A percentile compares a stretch with the other conserved stretches of the same genome.
phyloP scores from a whole-genome alignment of 2,329 filamentous ascomycete species.

The Sporothrix luriei region DNA sequence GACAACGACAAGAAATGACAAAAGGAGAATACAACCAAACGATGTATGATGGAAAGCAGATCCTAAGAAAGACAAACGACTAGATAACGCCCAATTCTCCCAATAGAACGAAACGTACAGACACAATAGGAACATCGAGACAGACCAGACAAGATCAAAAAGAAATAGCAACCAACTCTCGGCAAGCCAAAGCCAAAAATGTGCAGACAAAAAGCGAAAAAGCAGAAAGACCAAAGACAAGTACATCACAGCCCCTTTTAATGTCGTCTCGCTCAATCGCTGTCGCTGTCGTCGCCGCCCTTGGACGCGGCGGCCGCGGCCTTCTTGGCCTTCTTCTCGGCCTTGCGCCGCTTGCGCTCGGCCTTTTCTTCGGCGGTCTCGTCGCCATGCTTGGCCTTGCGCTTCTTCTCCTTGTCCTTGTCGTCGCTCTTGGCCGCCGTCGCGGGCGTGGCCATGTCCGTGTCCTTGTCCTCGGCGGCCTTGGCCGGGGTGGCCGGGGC shows the following conservation, averaged over 20 bases:
- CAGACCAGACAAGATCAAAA: background rate
- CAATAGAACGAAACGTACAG: slow-evolving; percentile 8
- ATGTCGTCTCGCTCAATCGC: slow-evolving; percentile 26
- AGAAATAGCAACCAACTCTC: slow-evolving; percentile 10
- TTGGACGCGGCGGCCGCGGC: slow-evolving; percentile 34
- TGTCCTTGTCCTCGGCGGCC: slow-evolving; percentile 33
- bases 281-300: slow-evolving; percentile 38
- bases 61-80: slow-evolving; percentile 8
- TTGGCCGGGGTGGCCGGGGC: slow-evolving; percentile 41
- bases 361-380: slow-evolving; percentile 69
- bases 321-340: slow-evolving; percentile 42
- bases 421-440: slow-evolving; percentile 32
- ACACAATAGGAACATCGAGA: background rate
- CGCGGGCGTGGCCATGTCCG: slow-evolving; percentile 34
- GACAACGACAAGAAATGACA: background rate
- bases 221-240: slow-evolving; percentile 3
- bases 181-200: slow-evolving; percentile 18
- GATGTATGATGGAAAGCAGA: slow-evolving; percentile 4
- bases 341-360: slow-evolving; percentile 42
- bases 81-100: slow-evolving; percentile 24
- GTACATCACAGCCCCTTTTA: background rate
- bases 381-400: slow-evolving; percentile 73
- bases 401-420: slow-evolving; percentile 65
- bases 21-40: slow-evolving; percentile 5
- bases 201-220: slow-evolving; percentile 3